A percentile compares a stretch with the other conserved stretches of the same genome.
Conservation (phyloP, 2,329 filamentous ascomycete genomes). For the Venturia pyrina region DNA sequence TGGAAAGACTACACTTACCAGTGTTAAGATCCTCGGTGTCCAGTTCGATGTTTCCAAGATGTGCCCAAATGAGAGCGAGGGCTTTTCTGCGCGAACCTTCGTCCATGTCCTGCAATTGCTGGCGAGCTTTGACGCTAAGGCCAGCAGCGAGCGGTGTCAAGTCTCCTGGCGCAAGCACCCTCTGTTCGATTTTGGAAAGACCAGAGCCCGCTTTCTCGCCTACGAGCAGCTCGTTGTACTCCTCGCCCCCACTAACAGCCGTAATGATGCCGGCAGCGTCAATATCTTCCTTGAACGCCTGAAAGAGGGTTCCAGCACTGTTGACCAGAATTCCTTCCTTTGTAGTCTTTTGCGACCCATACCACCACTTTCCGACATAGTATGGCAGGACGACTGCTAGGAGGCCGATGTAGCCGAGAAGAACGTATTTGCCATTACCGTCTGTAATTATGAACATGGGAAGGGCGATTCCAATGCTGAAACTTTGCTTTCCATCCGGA, state of each 20-base stretch:
- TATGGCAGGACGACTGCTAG: constrained; percentile 88
- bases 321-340: constrained; percentile 90
- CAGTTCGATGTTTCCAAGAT: constrained; percentile 79
- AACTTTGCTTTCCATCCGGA: constrained; percentile 95
- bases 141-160: constrained; percentile 43
- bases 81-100: constrained; percentile 74
- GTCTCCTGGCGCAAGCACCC: constrained; percentile 55
- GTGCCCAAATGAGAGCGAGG: constrained; percentile 86
- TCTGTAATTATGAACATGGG: constrained; percentile 88
- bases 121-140: constrained; percentile 63
- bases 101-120: constrained; percentile 70
- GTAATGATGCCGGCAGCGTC: constrained; percentile 70
- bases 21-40: constrained; percentile 67
- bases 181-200: constrained; percentile 73
- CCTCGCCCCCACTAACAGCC: constrained; percentile 74
- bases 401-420: constrained; percentile 78
- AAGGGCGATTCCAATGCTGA: constrained; percentile 93
- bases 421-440: constrained; percentile 89
- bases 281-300: constrained; percentile 78
- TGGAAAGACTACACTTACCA: constrained; percentile 26
- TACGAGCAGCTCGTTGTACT: constrained; percentile 68
- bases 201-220: constrained; percentile 72
- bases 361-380: constrained; percentile 96
- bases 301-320: constrained; percentile 90
- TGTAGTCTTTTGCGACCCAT: constrained; percentile 84